Percentiles rank a stretch among this genome's conserved stretches.
phyloP scores from a whole-genome alignment of 768 basidiomycete genomes.

The Phylloporus scabripes region DNA sequence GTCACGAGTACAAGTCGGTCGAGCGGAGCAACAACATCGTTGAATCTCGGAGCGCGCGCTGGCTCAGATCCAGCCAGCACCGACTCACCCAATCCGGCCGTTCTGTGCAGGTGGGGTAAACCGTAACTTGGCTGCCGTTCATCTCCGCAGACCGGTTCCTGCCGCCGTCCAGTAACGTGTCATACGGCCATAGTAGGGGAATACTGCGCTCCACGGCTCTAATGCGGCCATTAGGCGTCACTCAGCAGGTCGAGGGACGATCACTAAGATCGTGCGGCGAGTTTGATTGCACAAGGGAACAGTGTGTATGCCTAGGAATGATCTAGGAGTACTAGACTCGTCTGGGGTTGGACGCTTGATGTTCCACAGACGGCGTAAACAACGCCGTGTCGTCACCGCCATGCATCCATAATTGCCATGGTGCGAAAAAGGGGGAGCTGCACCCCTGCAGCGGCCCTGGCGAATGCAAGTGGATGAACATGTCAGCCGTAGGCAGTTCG shows the following conservation, averaged over 20 bases:
- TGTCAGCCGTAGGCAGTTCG: not conserved
- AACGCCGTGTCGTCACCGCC: not conserved
- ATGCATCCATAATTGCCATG: not conserved
- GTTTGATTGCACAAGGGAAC: not conserved
- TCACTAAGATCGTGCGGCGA: not conserved
- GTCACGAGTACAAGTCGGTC: not conserved
- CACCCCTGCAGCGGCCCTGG: not conserved
- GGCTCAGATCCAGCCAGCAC: not conserved
- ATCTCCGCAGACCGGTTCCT: too few relatives aligned
- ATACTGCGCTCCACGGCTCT: not conserved
- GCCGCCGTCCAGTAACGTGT: too few relatives aligned
- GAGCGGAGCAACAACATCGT: not conserved
- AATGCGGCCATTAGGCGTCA: not conserved
- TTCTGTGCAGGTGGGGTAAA: not conserved
- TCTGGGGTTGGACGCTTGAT: not conserved
- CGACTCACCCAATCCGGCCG: not conserved
- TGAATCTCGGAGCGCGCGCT: not conserved
- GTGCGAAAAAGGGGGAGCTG: not conserved
- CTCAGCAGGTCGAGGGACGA: not conserved
- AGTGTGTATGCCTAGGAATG: not conserved
- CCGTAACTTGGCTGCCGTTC: too few relatives aligned
- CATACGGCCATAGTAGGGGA: not conserved
- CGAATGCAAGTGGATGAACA: not conserved
- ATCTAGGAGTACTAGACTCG: not conserved
- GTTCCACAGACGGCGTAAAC: not conserved